phyloP scores from a whole-genome alignment of 768 basidiomycete species.

The Kwoniella sp. region DNA sequence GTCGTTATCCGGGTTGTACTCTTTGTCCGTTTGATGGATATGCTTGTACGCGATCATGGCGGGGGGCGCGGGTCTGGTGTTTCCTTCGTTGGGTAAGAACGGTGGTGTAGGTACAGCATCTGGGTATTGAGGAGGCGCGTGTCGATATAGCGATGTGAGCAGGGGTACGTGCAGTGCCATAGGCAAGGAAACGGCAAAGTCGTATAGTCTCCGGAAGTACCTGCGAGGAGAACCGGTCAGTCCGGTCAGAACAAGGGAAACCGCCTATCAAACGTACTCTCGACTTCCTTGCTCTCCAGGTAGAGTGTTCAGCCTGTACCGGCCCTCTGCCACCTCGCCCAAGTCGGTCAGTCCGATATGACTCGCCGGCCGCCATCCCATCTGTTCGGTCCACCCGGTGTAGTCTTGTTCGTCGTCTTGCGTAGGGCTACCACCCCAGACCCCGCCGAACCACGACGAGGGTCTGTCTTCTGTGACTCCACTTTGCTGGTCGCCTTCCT shows the following conservation, averaged over 20 bases:
- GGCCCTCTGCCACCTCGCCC: slow-evolving; percentile 21
- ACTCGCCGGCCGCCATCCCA: slow-evolving; percentile 18
- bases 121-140: slow-evolving; percentile 8
- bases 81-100: neutral
- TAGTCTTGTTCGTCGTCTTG: too few species aligned
- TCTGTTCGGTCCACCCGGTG: too few species aligned
- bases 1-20: slow-evolving; percentile 4
- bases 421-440: too few species aligned
- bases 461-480: slow-evolving; percentile 22
- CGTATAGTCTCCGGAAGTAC: slow-evolving; percentile 17
- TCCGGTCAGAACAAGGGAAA: too few species aligned
- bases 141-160: slow-evolving; percentile 9
- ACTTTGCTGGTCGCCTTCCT: too few species aligned
- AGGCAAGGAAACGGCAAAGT: slow-evolving; percentile 16
- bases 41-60: slow-evolving; percentile 35
- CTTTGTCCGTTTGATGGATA: slow-evolving; percentile 42
- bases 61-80: slow-evolving; percentile 2
- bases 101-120: slow-evolving; percentile 6
- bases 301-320: slow-evolving; percentile 19
- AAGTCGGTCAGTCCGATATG: slow-evolving; percentile 13
- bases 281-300: slow-evolving; percentile 9
- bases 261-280: too few species aligned
- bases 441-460: too few species aligned
- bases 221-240: neutral
- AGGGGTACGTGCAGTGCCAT: slow-evolving; percentile 1